Conservation (phyloP, 1,284 basidiomycete genomes). For the Apiotrichum domesticum region DNA sequence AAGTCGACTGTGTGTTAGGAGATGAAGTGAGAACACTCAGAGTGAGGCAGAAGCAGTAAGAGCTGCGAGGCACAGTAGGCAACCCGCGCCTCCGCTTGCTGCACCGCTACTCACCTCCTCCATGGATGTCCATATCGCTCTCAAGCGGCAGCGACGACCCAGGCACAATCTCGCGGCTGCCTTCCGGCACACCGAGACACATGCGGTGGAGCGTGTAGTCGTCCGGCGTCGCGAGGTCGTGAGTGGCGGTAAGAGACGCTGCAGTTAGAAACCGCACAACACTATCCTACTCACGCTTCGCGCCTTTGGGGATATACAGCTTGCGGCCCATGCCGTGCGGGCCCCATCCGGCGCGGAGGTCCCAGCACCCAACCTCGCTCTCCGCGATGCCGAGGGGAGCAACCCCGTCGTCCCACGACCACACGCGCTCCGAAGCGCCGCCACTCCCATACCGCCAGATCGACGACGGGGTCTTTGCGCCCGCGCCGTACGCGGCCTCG, state of each 20-base stretch:
- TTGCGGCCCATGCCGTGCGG: slow-evolving; percentile 65
- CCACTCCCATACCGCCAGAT: slow-evolving; percentile 40
- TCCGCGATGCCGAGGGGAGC: slow-evolving; percentile 21
- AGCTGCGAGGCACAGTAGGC: too few species aligned
- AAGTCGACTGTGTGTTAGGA: slow-evolving; percentile 68
- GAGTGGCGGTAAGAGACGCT: slow-evolving; percentile 21
- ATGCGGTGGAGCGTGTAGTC: slow-evolving; percentile 75
- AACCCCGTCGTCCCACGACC: slow-evolving; percentile 26
- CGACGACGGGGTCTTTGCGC: background rate
- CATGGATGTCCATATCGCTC: slow-evolving; percentile 87
- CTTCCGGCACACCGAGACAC: slow-evolving; percentile 80
- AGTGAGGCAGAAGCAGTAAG: too few species aligned
- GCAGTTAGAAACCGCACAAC: background rate
- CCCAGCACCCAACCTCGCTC: slow-evolving; percentile 49
- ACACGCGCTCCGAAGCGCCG: slow-evolving; percentile 39
- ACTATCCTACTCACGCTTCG: slow-evolving; percentile 55
- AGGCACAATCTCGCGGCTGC: slow-evolving; percentile 67
- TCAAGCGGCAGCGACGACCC: slow-evolving; percentile 83
- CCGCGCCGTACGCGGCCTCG: background rate
- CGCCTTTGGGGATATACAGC: slow-evolving; percentile 62
- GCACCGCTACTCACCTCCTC: slow-evolving; percentile 60
- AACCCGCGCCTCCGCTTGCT: too few species aligned
- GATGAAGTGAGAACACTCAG: background rate
- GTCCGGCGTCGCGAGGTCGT: slow-evolving; percentile 19
- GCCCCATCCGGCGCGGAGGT: slow-evolving; percentile 57